Conservation (phyloP, 2,329 filamentous ascomycete species). For the Scortechinia acanthostroma region DNA sequence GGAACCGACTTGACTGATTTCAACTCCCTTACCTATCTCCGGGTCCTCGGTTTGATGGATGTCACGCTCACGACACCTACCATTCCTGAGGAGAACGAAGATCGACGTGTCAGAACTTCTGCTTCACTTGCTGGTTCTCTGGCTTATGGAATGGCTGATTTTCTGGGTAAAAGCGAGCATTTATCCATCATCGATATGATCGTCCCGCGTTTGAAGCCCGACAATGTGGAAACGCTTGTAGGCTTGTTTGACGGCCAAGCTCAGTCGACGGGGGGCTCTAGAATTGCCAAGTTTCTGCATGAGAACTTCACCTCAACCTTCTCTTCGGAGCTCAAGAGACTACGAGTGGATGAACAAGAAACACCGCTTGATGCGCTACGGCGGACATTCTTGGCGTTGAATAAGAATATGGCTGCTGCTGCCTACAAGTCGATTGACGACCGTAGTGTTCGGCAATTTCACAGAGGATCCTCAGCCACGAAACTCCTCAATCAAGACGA, state of each 20-base stretch:
- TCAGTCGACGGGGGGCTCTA: conserved; percentile 82
- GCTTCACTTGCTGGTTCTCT: conserved; percentile 86
- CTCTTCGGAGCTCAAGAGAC: conserved; percentile 68
- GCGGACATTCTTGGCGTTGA: conserved; percentile 78
- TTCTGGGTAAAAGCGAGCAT: conserved; percentile 85
- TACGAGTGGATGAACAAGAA: conserved; percentile 64
- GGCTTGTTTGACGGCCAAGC: conserved; percentile 94
- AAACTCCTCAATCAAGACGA: conserved; percentile 83
- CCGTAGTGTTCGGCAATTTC: conserved; percentile 34
- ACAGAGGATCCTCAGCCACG: conserved; percentile 62
- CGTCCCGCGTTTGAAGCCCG: conserved; percentile 82
- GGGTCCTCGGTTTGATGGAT: conserved; percentile 92
- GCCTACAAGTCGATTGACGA: conserved; percentile 77
- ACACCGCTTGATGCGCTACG: conserved; percentile 76
- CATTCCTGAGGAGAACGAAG: conserved; percentile 90
- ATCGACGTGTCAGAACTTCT: conserved; percentile 90
- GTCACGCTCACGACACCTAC: conserved; percentile 89
- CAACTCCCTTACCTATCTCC: conserved; percentile 72
- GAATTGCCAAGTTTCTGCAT: conserved; percentile 91
- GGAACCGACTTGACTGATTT: conserved; percentile 80
- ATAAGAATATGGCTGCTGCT: conserved; percentile 85
- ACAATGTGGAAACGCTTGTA: conserved; percentile 80
- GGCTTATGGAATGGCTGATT: conserved; percentile 96
- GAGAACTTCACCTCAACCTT: conserved; percentile 90
- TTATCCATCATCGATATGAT: conserved; percentile 93